Evolutionary conservation across 2,329 filamentous ascomycete genomes (phyloP).

Genomic region (Diaporthe batatas): DNA sequence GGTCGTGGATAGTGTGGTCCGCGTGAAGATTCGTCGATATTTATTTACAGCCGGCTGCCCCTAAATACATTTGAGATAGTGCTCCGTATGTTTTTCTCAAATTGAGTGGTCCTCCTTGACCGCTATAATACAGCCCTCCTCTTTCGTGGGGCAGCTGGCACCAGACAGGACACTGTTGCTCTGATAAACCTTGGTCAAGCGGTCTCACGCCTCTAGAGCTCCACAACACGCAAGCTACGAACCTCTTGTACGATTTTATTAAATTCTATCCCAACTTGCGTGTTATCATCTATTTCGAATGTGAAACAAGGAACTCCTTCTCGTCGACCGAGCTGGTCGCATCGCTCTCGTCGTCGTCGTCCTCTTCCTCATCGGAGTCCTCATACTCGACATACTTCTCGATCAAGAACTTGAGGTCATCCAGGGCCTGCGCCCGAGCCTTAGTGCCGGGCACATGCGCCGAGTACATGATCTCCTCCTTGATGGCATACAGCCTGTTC

Average conservation of each 20-base stretch:
- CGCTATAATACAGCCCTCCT: not conserved
- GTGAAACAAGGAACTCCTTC: constrained; percentile 16
- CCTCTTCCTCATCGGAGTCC: constrained; percentile 18
- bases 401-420: constrained; percentile 30
- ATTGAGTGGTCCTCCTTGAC: not conserved
- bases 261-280: not conserved
- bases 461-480: constrained; percentile 39
- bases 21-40: not conserved
- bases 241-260: not conserved
- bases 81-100: not conserved
- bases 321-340: not conserved
- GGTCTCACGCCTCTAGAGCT: not conserved
- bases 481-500: constrained; percentile 38
- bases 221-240: too few species aligned
- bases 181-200: not conserved
- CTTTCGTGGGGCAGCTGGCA: not conserved
- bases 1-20: not conserved
- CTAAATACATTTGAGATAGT: not conserved
- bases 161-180: not conserved
- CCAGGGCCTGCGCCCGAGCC: constrained; percentile 27
- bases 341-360: constrained; percentile 1
- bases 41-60: not conserved
- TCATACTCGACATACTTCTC: constrained; percentile 33
- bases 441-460: constrained; percentile 32
- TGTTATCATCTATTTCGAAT: not conserved